Evolutionary conservation across 78 protist species (phyloP).

Genomic region (Polysphondylium violaceum): DNA sequence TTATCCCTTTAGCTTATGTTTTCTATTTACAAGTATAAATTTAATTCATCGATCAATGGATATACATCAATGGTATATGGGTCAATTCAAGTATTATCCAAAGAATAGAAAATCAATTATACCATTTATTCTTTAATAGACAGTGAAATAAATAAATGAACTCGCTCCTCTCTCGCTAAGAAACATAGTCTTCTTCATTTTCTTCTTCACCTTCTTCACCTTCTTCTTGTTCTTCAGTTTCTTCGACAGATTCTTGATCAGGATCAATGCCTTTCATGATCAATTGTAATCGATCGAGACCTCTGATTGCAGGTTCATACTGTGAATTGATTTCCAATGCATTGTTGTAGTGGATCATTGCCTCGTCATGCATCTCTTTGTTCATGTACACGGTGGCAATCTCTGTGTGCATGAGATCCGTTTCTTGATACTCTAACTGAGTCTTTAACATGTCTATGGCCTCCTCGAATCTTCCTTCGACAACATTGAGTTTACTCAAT

Average conservation of each 20-base stretch:
- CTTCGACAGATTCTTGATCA: conserved; percentile 22
- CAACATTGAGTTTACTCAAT: conserved; percentile 60
- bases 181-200: not conserved
- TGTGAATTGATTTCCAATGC: conserved; percentile 63
- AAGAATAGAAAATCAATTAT: conserved; percentile 18
- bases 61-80: conserved; percentile 17
- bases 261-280: conserved; percentile 69
- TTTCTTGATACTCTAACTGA: conserved; percentile 71
- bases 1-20: conserved; percentile 1
- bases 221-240: conserved; percentile 22
- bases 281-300: conserved; percentile 41
- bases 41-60: conserved; percentile 13
- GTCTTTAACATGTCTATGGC: conserved; percentile 54
- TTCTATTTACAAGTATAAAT: conserved; percentile 15
- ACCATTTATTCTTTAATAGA: conserved; percentile 12
- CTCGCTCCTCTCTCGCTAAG: too few relatives aligned
- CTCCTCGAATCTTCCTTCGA: conserved; percentile 71
- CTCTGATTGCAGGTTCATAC: conserved; percentile 61
- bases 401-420: conserved; percentile 76
- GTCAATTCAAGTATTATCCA: conserved; percentile 24
- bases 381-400: conserved; percentile 47
- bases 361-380: conserved; percentile 51
- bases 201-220: conserved; percentile 32
- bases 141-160: not conserved
- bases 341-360: conserved; percentile 46